Evolutionary conservation across 805 yeast genomes (phyloP), one percentile per base, ranked within the genome.

Genomic region (Wickerhamomyces chaumierensis): DNA sequence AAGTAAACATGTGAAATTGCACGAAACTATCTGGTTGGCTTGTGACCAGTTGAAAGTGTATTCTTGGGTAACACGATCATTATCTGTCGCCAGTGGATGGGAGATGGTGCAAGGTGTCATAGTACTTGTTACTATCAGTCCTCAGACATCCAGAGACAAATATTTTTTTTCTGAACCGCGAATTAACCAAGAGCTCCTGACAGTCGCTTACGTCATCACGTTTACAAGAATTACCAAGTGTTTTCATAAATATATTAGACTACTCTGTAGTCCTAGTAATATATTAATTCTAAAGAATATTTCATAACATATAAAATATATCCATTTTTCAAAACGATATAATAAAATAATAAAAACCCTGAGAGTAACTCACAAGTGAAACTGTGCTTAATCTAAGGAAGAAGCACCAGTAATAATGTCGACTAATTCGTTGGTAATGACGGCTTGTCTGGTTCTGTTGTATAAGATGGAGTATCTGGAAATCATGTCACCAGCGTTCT

Each of bases 331-430:
- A 25, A 25, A 25, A 25, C 29, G 29, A 25, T 25, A 25, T 25
- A 25, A 25, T 25, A 25, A 25, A 25, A 25, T 25, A 25, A 25
- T 25, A 25, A 25, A 25, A 25, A 21, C 7, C 29, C 29, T 25
- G n/a, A 9, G 4, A 25, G 12, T 25, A 25, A 25, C 7, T 25
- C 29, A 25, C 12, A 25, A 25, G n/a, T 11, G 4, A 4, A 5
- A 25, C 7, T 15, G 23, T 16, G 39, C 40, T 62, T 82, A 90
- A 72, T 83, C 95, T 71, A 92, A 79, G 43, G 97, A 86, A 48
- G 97, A 86, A 58, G 98, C 98, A 87, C 98, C 98, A 57, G 98
- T 92, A 66, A 92, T 90, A 61, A 92, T 92, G 71, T 92, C 98
- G 61, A 92, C 98, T 79, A 92, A 74, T 75, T 92, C 98, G 78